Conservation (phyloP, 352 stramenopile genomes). For the Phytophthora capsici region DNA sequence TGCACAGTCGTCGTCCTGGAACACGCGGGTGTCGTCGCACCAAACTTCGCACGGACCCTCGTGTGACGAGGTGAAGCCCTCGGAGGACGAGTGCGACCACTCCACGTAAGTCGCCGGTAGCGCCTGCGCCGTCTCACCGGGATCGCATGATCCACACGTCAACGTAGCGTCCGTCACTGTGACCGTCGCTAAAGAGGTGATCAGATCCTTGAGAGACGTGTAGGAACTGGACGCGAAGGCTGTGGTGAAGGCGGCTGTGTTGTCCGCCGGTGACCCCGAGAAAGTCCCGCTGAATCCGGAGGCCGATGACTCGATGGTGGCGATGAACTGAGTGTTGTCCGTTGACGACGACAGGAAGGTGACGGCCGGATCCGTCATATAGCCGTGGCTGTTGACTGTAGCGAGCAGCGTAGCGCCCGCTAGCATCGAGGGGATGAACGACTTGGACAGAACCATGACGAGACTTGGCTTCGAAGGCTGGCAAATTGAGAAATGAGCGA, state of each 20-base stretch:
- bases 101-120: slow-evolving; percentile 23
- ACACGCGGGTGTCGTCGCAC: slow-evolving; percentile 49
- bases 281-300: slow-evolving; percentile 37
- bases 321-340: slow-evolving; percentile 40
- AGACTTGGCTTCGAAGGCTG: neutral
- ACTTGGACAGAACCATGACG: slow-evolving; percentile 15
- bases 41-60: slow-evolving; percentile 54
- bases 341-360: slow-evolving; percentile 35
- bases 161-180: slow-evolving; percentile 28
- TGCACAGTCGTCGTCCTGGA: slow-evolving; percentile 48
- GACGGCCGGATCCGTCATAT: slow-evolving; percentile 30
- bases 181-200: slow-evolving; percentile 22
- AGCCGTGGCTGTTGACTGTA: slow-evolving; percentile 30
- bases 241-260: slow-evolving; percentile 36
- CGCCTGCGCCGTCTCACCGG: slow-evolving; percentile 25
- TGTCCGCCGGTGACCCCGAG: slow-evolving; percentile 25
- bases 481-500: slow-evolving; percentile 22
- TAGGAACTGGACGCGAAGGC: slow-evolving; percentile 32
- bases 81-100: slow-evolving; percentile 34
- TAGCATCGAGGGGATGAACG: slow-evolving; percentile 6
- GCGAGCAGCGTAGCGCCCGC: slow-evolving; percentile 15
- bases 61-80: slow-evolving; percentile 44
- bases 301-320: slow-evolving; percentile 37
- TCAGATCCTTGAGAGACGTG: slow-evolving; percentile 39
- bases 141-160: slow-evolving; percentile 36